Percentiles rank a stretch among this genome's conserved stretches.
These are phyloP conservation scores for Blastocystis sp. DNA, from an alignment of 352 stramenopile species.

Conservation along the genomic window DNA sequence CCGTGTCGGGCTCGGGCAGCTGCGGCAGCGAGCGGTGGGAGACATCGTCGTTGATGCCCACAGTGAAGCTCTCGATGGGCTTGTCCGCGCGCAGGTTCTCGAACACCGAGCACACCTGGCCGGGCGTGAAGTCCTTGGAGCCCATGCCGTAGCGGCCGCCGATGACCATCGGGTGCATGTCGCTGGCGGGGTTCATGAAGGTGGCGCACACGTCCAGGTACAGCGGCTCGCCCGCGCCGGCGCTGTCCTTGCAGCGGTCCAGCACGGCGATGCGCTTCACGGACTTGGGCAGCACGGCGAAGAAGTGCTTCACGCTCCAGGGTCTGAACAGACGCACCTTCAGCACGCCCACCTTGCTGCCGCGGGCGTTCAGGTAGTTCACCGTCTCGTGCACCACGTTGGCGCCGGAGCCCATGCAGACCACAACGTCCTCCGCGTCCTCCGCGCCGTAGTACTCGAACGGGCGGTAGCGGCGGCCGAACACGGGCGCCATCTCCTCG, in stretches of 20 bases:
- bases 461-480: slow-evolving; percentile 79
- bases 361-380: slow-evolving; percentile 81
- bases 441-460: slow-evolving; percentile 86
- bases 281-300: slow-evolving; percentile 78
- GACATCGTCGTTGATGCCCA: slow-evolving; percentile 70
- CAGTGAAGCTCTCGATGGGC: slow-evolving; percentile 78
- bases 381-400: slow-evolving; percentile 83
- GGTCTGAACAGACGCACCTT: slow-evolving; percentile 85
- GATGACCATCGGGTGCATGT: slow-evolving; percentile 77
- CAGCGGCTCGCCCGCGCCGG: slow-evolving; percentile 82
- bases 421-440: slow-evolving; percentile 81
- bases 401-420: slow-evolving; percentile 85
- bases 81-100: slow-evolving; percentile 77
- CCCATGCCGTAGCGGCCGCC: slow-evolving; percentile 79
- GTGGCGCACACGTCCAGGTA: slow-evolving; percentile 87
- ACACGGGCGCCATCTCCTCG: slow-evolving; percentile 78
- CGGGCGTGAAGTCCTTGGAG: slow-evolving; percentile 81
- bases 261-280: slow-evolving; percentile 83
- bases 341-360: slow-evolving; percentile 81
- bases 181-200: slow-evolving; percentile 79
- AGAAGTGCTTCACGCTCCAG: slow-evolving; percentile 80
- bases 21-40: slow-evolving; percentile 12
- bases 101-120: slow-evolving; percentile 79
- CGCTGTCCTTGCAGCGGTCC: slow-evolving; percentile 83
- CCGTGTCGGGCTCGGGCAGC: slow-evolving; percentile 74